Conservation (phyloP, 2,329 filamentous ascomycete genomes). For the Plenodomus tracheiphilus region DNA sequence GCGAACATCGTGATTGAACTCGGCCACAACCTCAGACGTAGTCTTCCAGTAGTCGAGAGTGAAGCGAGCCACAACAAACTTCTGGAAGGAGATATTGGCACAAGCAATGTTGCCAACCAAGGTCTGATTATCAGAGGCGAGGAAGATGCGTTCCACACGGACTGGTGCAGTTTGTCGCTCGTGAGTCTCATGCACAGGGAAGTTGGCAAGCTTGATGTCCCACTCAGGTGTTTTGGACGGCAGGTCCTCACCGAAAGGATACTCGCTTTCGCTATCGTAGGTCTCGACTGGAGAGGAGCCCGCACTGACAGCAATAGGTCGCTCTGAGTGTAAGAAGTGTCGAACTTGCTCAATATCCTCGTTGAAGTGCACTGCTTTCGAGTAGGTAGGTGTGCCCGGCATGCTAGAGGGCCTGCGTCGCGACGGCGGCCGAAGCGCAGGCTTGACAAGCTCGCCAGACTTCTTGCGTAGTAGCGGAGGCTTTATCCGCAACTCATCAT, state of each 20-base stretch:
- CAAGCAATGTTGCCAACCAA: constrained; percentile 83
- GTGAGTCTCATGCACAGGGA: constrained; percentile 66
- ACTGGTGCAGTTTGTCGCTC: constrained; percentile 68
- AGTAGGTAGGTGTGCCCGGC: constrained; percentile 94
- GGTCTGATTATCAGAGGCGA: constrained; percentile 85
- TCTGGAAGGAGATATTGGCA: constrained; percentile 87
- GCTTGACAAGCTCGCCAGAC: constrained; percentile 93
- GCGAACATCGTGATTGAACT: constrained; percentile 79
- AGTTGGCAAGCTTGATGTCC: constrained; percentile 85
- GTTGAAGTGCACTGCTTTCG: constrained; percentile 98
- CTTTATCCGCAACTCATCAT: constrained; percentile 64
- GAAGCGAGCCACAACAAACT: constrained; percentile 87
- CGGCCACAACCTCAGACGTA: constrained; percentile 89
- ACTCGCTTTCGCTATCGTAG: constrained; percentile 86
- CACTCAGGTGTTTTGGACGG: constrained; percentile 66
- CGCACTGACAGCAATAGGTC: constrained; percentile 93
- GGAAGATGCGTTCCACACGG: constrained; percentile 82
- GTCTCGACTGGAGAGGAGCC: constrained; percentile 87
- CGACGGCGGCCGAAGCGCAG: constrained; percentile 81
- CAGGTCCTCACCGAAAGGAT: constrained; percentile 71
- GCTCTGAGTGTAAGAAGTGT: constrained; percentile 92
- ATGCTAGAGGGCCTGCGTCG: constrained; percentile 87
- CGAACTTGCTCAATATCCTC: constrained; percentile 94
- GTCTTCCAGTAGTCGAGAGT: constrained; percentile 99
- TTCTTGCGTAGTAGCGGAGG: constrained; percentile 97